A percentile compares a stretch with the other conserved stretches of the same genome.
phyloP scores from a whole-genome alignment of 106 monocot species.

The Vanilla planifolia region DNA sequence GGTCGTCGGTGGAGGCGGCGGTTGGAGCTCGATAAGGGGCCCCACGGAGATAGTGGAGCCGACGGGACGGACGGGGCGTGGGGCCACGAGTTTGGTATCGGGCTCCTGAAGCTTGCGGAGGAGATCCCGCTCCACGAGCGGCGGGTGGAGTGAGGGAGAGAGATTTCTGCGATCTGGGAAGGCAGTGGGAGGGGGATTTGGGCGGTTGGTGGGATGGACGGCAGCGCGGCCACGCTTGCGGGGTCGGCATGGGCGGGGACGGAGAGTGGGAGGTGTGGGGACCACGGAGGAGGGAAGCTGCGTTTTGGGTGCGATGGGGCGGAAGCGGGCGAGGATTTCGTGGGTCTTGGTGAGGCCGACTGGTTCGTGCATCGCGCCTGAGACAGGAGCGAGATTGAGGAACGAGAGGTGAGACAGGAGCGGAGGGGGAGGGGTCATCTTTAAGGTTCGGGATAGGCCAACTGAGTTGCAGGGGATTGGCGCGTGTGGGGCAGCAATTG shows the following conservation, averaged over 20 bases:
- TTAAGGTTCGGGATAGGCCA: no score
- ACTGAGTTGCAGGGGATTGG: constrained; percentile 18
- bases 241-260: constrained; percentile 19
- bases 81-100: constrained; percentile 43
- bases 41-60: constrained; percentile 68
- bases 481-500: constrained; percentile 39
- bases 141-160: background rate
- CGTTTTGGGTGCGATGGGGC: constrained; percentile 89
- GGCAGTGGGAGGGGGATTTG: constrained; percentile 29
- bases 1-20: background rate
- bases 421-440: constrained; percentile 5
- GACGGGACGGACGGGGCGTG: constrained; percentile 69
- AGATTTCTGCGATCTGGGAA: background rate
- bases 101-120: constrained; percentile 47
- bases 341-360: constrained; percentile 69
- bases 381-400: background rate
- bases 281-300: constrained; percentile 8
- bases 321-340: constrained; percentile 82
- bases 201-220: background rate
- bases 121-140: constrained; percentile 50
- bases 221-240: background rate
- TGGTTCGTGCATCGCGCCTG: constrained; percentile 28
- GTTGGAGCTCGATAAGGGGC: constrained; percentile 18
- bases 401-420: background rate
- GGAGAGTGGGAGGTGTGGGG: constrained; percentile 30